These are phyloP conservation scores for Didymella keratinophila DNA, from an alignment of 2,329 filamentous ascomycete species.

Conservation along the genomic window DNA sequence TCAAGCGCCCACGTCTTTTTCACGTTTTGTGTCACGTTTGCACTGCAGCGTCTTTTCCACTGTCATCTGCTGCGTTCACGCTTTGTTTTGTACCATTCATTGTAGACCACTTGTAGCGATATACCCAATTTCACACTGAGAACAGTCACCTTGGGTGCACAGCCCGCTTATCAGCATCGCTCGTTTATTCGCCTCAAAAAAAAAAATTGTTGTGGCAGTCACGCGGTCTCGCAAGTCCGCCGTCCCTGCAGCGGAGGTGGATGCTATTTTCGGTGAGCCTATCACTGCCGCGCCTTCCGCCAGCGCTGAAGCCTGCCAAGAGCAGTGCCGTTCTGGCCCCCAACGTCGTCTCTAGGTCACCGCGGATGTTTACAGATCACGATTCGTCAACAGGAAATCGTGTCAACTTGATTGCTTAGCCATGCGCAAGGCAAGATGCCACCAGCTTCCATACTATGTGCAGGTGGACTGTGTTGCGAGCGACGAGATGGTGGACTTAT, in stretches of 20 bases:
- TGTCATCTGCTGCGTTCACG: neutral
- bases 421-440: neutral
- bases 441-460: neutral
- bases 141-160: neutral
- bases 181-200: neutral
- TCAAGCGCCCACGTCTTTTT: neutral
- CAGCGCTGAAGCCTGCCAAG: neutral
- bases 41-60: neutral
- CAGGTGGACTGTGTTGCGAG: neutral
- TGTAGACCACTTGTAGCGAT: conserved; percentile 1
- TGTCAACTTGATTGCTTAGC: neutral
- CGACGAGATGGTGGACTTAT: neutral
- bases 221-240: neutral
- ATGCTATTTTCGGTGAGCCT: neutral
- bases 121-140: conserved; percentile 10
- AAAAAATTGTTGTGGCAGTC: neutral
- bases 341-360: neutral
- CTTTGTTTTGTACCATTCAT: neutral
- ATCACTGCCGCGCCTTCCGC: neutral
- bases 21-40: neutral
- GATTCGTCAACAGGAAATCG: neutral
- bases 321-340: neutral
- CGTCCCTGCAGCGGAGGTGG: neutral
- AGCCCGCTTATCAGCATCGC: neutral
- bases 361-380: neutral